These are phyloP conservation scores for Tricholoma sp. DNA, from an alignment of 768 basidiomycete species.

Conservation along the genomic window DNA sequence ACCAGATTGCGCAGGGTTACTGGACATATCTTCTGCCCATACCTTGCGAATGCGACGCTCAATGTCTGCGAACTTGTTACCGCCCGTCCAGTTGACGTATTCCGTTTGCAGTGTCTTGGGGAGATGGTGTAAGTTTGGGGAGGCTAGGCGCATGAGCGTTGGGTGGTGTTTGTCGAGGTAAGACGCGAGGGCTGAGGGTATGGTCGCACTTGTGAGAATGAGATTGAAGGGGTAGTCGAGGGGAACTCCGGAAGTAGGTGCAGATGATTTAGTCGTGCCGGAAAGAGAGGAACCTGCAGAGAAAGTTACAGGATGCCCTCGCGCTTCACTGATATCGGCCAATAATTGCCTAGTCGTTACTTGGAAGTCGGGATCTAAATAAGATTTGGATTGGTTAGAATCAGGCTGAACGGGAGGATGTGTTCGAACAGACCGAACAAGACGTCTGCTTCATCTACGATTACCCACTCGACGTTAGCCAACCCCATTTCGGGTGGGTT, in stretches of 20 bases:
- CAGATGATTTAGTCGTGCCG: constrained; percentile 10
- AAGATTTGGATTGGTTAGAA: not conserved
- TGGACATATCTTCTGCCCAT: constrained; percentile 62
- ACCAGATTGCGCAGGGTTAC: constrained; percentile 9
- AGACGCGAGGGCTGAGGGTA: constrained; percentile 66
- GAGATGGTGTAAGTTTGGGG: constrained; percentile 74
- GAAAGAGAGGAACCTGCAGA: constrained; percentile 18
- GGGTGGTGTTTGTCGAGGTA: constrained; percentile 66
- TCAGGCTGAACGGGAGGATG: not conserved
- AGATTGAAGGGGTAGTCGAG: constrained; percentile 73
- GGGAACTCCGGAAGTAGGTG: constrained; percentile 16
- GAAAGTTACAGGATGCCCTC: constrained; percentile 40
- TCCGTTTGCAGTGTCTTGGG: constrained; percentile 67
- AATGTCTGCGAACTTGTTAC: constrained; percentile 77
- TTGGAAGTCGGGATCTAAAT: constrained; percentile 75
- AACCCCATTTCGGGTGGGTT: constrained; percentile 55
- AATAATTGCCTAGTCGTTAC: constrained; percentile 67
- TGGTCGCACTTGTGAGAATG: constrained; percentile 80
- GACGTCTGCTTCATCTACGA: constrained; percentile 90
- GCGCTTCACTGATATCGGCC: constrained; percentile 62
- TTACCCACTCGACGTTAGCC: constrained; percentile 77
- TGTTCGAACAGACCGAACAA: constrained; percentile 62
- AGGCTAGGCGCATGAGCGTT: constrained; percentile 62
- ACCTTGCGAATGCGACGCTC: constrained; percentile 66
- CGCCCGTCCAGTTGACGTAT: constrained; percentile 71